A percentile compares a stretch with the other conserved stretches of the same genome.
These are phyloP conservation scores for Tarenaya hassleriana DNA, from an alignment of 345 rosid species.

Conservation along the genomic window DNA sequence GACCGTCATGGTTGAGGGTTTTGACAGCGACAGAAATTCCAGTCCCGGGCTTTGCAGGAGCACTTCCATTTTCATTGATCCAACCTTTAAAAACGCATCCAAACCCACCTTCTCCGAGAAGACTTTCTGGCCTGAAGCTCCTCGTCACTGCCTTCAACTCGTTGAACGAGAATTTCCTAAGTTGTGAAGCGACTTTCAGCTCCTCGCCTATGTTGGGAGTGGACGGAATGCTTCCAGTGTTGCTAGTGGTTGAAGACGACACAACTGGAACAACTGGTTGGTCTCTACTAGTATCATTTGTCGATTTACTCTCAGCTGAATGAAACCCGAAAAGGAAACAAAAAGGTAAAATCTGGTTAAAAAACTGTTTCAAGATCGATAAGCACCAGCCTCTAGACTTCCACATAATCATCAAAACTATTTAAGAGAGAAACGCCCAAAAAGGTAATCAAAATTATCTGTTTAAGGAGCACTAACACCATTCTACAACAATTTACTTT, in stretches of 20 bases:
- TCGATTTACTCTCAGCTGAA: slow-evolving; percentile 32
- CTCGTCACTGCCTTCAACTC: slow-evolving; percentile 36
- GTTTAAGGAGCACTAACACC: too few relatives aligned
- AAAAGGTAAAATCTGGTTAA: not conserved
- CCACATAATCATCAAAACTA: too few relatives aligned
- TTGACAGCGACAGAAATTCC: slow-evolving; percentile 47
- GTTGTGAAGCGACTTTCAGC: slow-evolving; percentile 32
- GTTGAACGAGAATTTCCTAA: slow-evolving; percentile 33
- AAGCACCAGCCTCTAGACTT: too few relatives aligned
- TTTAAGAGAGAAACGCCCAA: too few relatives aligned
- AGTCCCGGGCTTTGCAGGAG: slow-evolving; percentile 35
- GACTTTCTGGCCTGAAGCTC: slow-evolving; percentile 34
- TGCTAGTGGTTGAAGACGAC: slow-evolving; percentile 33
- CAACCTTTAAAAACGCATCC: slow-evolving; percentile 52
- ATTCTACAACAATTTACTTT: too few relatives aligned
- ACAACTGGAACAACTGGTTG: slow-evolving; percentile 28
- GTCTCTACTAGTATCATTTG: slow-evolving; percentile 30
- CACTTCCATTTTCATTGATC: slow-evolving; percentile 36
- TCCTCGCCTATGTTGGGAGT: slow-evolving; percentile 30
- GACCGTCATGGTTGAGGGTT: slow-evolving; percentile 45
- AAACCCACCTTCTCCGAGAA: slow-evolving; percentile 47
- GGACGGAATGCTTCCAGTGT: slow-evolving; percentile 30
- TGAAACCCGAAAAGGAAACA: not conserved
- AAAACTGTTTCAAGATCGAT: not conserved
- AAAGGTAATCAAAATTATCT: too few relatives aligned